phyloP scores from a whole-genome alignment of 352 stramenopile species.

The Bremia lactucae region DNA sequence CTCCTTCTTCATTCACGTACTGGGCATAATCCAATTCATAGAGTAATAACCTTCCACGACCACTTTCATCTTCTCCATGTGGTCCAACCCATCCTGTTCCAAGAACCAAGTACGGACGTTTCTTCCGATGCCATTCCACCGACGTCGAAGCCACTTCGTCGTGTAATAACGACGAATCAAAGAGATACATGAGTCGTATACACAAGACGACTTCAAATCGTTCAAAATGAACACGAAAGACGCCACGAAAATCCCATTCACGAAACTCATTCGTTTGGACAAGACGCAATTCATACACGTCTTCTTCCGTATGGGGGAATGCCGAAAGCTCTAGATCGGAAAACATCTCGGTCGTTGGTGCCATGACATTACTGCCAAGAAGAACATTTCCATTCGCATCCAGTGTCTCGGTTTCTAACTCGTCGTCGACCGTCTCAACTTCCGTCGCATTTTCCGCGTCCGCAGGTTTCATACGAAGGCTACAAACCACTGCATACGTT shows the following conservation, averaged over 20 bases:
- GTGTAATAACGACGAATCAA: slow-evolving; percentile 71
- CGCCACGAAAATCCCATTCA: slow-evolving; percentile 53
- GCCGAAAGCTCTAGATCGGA: slow-evolving; percentile 50
- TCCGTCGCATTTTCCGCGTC: slow-evolving; percentile 55
- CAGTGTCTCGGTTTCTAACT: slow-evolving; percentile 28
- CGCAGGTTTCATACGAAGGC: slow-evolving; percentile 32
- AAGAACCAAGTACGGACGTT: slow-evolving; percentile 73
- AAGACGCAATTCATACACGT: slow-evolving; percentile 75
- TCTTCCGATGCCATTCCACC: slow-evolving; percentile 64
- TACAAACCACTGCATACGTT: slow-evolving; percentile 76
- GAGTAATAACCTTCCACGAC: slow-evolving; percentile 64
- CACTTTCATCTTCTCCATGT: slow-evolving; percentile 81
- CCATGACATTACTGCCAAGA: slow-evolving; percentile 60
- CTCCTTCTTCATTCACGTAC: slow-evolving; percentile 70
- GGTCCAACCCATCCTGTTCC: slow-evolving; percentile 76
- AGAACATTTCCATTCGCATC: slow-evolving; percentile 37
- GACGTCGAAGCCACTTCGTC: slow-evolving; percentile 57
- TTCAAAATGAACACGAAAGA: slow-evolving; percentile 81
- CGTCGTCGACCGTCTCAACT: slow-evolving; percentile 47
- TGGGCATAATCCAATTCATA: slow-evolving; percentile 86
- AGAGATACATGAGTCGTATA: slow-evolving; percentile 80
- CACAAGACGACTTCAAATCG: slow-evolving; percentile 78
- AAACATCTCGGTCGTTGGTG: slow-evolving; percentile 71
- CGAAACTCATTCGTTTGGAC: slow-evolving; percentile 75
- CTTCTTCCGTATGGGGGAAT: slow-evolving; percentile 62